Base-by-base conservation (phyloP, 768 basidiomycete species). In the Bullera alba region DNA sequence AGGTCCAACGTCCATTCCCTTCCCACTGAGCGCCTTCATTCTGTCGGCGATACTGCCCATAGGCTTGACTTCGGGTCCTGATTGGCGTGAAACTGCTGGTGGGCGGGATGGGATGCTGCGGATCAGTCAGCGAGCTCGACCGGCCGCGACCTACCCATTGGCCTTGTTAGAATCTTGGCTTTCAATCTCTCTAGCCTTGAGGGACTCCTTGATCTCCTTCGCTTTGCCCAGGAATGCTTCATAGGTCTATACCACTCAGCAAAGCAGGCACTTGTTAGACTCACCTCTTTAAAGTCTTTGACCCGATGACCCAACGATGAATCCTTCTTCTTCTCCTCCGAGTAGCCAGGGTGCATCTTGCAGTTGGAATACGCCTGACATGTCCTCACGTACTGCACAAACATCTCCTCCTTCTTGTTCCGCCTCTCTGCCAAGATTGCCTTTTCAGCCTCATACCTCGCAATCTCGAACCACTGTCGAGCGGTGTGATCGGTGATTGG, bases 1-100 rank as follows among this genome's bases (percentile, higher is more conserved):
- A 15, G 78, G 75, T 23, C 78, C 76, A 16, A 82, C 77, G 10
- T 78, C 75, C 64, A 91, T 71, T 1, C 90, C 90, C 41, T 80
- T 82, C 52, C 80, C 81, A 65, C 83, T 79, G 17, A 93, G 73
- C 15, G 84, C 81, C 58, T 79, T 81, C 73, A 90, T 78, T 43
- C 90, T 80, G 74, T 89, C 88, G 22, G 85, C 84, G 51, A 93
- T 87, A 43, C 81, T 83, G 5, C 77, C 81, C n/a, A 81, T 83
- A 2, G 79, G 60, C 53, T 77, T 77, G 46, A 58, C 72, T 35
- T 76, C 74, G 15, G 77, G 70, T 30, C 73, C 77, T 34, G 32
- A 34, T 34, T 34, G 8, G 37, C 37, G 12, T 14, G 10, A 14
- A 7, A 16, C 12, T 4, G 36, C 17, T 19, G 45, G 34, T 6